A percentile compares a stretch with the other conserved stretches of the same genome.
Conservation (phyloP, 2,329 filamentous ascomycete species). For the Cyphellophora attinorum region DNA sequence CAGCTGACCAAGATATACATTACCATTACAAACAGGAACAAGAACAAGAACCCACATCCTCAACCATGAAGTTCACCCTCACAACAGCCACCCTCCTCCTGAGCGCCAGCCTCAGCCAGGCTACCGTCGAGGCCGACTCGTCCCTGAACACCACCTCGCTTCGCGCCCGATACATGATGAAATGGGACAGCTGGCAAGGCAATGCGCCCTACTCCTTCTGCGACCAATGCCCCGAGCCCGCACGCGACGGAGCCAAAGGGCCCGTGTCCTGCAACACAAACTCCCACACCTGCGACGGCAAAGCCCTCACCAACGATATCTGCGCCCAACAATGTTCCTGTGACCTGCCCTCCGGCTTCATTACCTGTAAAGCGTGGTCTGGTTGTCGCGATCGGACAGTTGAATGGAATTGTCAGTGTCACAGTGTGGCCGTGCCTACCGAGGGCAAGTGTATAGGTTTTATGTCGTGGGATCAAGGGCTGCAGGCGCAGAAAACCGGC, state of each 20-base stretch:
- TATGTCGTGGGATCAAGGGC: neutral
- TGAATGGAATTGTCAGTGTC: neutral
- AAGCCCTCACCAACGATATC: neutral
- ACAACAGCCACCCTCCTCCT: neutral
- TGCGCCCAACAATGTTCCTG: neutral
- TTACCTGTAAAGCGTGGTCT: neutral
- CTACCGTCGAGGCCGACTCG: neutral
- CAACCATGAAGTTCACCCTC: neutral
- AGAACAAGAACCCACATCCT: neutral
- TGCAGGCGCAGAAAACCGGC: neutral
- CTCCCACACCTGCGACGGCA: neutral
- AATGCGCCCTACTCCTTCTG: too few relatives aligned
- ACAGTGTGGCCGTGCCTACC: neutral
- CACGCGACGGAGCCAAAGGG: neutral
- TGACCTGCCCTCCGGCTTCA: neutral
- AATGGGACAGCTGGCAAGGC: too few relatives aligned
- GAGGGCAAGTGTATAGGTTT: neutral
- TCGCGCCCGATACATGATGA: neutral
- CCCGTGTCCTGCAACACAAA: neutral
- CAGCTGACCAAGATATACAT: neutral
- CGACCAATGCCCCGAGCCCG: neutral
- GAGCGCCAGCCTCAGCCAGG: neutral
- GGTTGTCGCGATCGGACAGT: neutral
- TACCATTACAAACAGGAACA: neutral
- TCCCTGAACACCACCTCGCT: neutral